Base-by-base conservation (phyloP, 2,329 filamentous ascomycete species). In the Xylariales sp. region DNA sequence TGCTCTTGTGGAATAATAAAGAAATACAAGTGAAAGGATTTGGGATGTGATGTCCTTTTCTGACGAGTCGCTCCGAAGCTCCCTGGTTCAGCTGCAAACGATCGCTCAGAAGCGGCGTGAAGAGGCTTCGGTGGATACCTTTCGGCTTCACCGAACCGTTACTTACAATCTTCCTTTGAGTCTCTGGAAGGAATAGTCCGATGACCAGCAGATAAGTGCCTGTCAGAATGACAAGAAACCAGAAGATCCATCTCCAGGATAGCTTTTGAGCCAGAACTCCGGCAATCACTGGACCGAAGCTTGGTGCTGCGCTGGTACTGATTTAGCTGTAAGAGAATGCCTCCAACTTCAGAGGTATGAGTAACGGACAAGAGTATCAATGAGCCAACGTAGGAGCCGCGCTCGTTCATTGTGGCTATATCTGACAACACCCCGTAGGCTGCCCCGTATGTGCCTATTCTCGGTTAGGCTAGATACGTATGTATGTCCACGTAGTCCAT, bases 391-490 rank as follows among this genome's bases (percentile, higher is more conserved):
- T 85, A 88, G 36, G 71, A 74, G 3, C 85, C 85, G 50, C 85
- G 68, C 57, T 88, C 83, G 0, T 74, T 70, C 21, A 74, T 76
- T 0, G 80, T 78, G 0, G 80, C 72, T 4, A 88, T 69, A 51
- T 89, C 86, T 1, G 81, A 79, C 11, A 88, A 73, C 3, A 86
- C 76, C 3, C 79, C 84, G 43, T 73, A 82, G 0, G 75, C 76
- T 1, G 89, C 65, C 0, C 84, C 80, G 12, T 86, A 66, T 0
- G 82, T 82, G 1, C 78, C 78, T 60, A 11, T 28, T 2, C 16
- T 31, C 28, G 9, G 27, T 16, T n/a, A 19, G 12, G 9, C 5
- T 9, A 7, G 21, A 6, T n/a, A n/a, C n/a, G n/a, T n/a, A n/a
- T n/a, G n/a, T n/a, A n/a, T n/a, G 18, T 15, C 3, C 4, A 3